Percentiles rank a stretch among this genome's conserved stretches.
Conservation (phyloP, 192 early-diverging fungal species). For the Borealophlyctis nickersoniae region DNA sequence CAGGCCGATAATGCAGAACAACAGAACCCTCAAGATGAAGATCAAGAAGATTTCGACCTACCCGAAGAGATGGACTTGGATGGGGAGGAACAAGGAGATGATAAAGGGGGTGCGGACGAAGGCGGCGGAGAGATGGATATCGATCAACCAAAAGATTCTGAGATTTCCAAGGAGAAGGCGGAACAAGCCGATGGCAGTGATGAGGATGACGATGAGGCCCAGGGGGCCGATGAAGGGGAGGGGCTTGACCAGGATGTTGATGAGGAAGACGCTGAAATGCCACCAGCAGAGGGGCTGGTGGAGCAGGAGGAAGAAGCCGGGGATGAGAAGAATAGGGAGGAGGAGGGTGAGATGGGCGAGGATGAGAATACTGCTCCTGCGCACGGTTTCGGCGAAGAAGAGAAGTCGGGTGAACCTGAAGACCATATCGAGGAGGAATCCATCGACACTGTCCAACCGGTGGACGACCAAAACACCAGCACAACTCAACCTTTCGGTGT, state of each 20-base stretch:
- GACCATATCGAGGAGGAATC: slow-evolving; percentile 29
- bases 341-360: slow-evolving; percentile 36
- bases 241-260: slow-evolving; percentile 27
- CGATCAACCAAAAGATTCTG: slow-evolving; percentile 17
- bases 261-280: slow-evolving; percentile 36
- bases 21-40: slow-evolving; percentile 45
- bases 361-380: slow-evolving; percentile 34
- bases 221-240: slow-evolving; percentile 41
- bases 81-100: slow-evolving; percentile 52
- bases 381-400: slow-evolving; percentile 21
- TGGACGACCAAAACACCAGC: slow-evolving; percentile 20
- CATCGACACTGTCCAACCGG: slow-evolving; percentile 31
- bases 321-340: slow-evolving; percentile 30
- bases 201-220: slow-evolving; percentile 49
- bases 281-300: slow-evolving; percentile 36
- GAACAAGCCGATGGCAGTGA: slow-evolving; percentile 50
- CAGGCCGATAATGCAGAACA: slow-evolving; percentile 35
- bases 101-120: slow-evolving; percentile 36
- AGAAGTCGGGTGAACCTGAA: slow-evolving; percentile 47
- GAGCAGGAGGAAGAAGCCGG: slow-evolving; percentile 26
- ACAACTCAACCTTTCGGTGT: slow-evolving; percentile 58
- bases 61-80: slow-evolving; percentile 78
- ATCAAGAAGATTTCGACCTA: slow-evolving; percentile 73
- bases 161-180: no score
- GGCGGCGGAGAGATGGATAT: slow-evolving; percentile 32